Base-by-base conservation (phyloP, 2,329 filamentous ascomycete genomes). In the Didymella segeticola region DNA sequence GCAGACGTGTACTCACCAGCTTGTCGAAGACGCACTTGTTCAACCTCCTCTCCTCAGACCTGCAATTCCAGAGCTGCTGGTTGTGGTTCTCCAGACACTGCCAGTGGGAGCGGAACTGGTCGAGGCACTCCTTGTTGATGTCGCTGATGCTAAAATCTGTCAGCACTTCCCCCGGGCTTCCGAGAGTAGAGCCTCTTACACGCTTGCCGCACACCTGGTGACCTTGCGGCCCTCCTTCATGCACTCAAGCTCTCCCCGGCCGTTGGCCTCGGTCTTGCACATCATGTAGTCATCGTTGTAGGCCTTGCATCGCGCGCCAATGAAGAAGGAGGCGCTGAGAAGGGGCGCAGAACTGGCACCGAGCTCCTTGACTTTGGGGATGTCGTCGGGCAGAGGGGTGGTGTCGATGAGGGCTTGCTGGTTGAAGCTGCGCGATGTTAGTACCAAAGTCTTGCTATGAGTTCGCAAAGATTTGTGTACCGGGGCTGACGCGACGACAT, bases 201-300 rank as follows among this genome's bases (percentile, higher is more conserved):
- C 95, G 79, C 91, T 96, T 67, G 90, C 88, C 55, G 95, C 95
- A 82, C 95, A 99, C 80, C 95, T 86, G 67, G 95, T 99, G 58
- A 99, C 95, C 78, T 95, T 90, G 76, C 95, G 86, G 52, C 95
- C 95, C 81, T 99, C 95, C 83, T 91, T 93, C 84, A 99, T 80
- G 80, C 95, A 99, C 66, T 96, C 91, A 61, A 96, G 78, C 82
- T 99, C 95, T 76, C 92, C 95, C 78, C 86, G 87, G 69, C 95
- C 95, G 60, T 90, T 89, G 70, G 91, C 88, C 80, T 97, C 92
- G 66, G 86, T 90, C 88, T 99, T 99, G 89, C 95, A 99, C 82
- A 96, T 90, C 93, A 99, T 99, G 81, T 89, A 99, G 80, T 99
- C 95, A 82, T 99, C 95, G 79, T 98, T 98, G 84, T 93, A 99